Evolutionary conservation across 2,329 filamentous ascomycete genomes (phyloP), one percentile per base, ranked within the genome.

Genomic region (Neopestalotiopsis clavispora): DNA sequence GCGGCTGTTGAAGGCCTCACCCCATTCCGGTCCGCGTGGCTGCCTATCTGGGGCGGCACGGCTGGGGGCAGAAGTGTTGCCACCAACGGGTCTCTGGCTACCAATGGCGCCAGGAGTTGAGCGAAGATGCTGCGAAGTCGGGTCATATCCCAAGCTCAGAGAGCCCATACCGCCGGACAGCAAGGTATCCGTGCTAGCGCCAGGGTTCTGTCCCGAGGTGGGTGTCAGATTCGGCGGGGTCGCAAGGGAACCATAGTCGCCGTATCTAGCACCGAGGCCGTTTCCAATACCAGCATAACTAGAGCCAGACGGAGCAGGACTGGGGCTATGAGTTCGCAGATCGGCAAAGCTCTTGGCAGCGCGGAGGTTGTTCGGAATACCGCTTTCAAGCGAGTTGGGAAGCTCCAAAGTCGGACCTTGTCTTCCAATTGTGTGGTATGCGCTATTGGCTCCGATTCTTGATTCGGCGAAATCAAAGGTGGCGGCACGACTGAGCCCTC

Each of bases 331-430:
- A 1, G 95, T 97, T 72, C 95, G 92, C 72, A 99, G 84, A 78
- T 99, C 96, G 45, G 95, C 96, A 79, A 98, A 98, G 65, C 95
- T 98, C 85, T 98, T 98, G 71, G 95, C 96, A 34, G 94, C 94
- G 58, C 96, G 92, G 45, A 99, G 89, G 76, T 95, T 95, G 78
- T 94, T 92, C 62, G 92, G 89, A 40, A 91, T 90, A 34, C 84
- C 84, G 69, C 79, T 81, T 61, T 91, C 89, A 20, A 89, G 93
- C 76, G 94, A 95, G 73, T 94, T 94, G n/a, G 95, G 90, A 69
- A 96, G 90, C 77, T 95, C 93, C 49, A 98, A 85, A n/a, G 95
- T 94, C 38, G 93, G 93, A 34, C 92, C 91, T 73, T 95, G 94
- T 72, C 95, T 90, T 28, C 93, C 91, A 69, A 97, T 87, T 2